Evolutionary conservation across 2,329 filamentous ascomycete genomes (phyloP).

Genomic region (Botrytis paeoniae): DNA sequence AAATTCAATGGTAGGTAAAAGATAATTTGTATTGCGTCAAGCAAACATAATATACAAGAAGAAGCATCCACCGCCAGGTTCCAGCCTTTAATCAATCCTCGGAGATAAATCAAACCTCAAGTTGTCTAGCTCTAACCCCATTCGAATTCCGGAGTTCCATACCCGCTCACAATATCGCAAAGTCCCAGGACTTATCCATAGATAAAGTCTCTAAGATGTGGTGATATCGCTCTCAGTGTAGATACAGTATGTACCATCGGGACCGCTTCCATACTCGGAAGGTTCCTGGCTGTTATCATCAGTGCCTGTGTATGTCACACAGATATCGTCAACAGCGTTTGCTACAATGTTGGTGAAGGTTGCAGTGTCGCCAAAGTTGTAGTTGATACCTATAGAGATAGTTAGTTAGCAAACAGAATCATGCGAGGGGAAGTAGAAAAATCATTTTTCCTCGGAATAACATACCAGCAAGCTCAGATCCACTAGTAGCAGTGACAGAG

Average conservation of each 20-base stretch:
- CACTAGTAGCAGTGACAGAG: constrained; percentile 43
- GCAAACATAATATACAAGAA: constrained; percentile 10
- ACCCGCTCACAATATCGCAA: not conserved
- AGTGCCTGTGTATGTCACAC: constrained; percentile 40
- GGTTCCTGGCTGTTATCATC: constrained; percentile 40
- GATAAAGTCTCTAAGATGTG: not conserved
- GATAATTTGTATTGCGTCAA: not conserved
- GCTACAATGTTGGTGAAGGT: constrained; percentile 43
- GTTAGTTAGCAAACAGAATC: constrained; percentile 26
- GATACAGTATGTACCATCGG: constrained; percentile 40
- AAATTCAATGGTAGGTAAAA: not conserved
- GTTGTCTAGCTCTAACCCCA: not conserved
- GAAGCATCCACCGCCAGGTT: not conserved
- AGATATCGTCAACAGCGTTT: constrained; percentile 23
- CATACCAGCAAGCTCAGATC: constrained; percentile 32
- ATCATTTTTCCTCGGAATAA: not conserved
- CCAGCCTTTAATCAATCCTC: not conserved
- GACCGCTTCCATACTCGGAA: constrained; percentile 38
- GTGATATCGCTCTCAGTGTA: constrained; percentile 12
- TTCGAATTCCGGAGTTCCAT: not conserved
- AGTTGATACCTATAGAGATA: constrained; percentile 48
- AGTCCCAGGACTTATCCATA: not conserved
- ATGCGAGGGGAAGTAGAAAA: not conserved
- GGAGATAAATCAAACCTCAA: not conserved
- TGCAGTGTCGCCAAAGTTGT: constrained; percentile 49